Percentiles rank a stretch among this genome's conserved stretches.
Evolutionary conservation across 2,329 filamentous ascomycete species (phyloP).

Genomic region (Aureobasidium uvarum): DNA sequence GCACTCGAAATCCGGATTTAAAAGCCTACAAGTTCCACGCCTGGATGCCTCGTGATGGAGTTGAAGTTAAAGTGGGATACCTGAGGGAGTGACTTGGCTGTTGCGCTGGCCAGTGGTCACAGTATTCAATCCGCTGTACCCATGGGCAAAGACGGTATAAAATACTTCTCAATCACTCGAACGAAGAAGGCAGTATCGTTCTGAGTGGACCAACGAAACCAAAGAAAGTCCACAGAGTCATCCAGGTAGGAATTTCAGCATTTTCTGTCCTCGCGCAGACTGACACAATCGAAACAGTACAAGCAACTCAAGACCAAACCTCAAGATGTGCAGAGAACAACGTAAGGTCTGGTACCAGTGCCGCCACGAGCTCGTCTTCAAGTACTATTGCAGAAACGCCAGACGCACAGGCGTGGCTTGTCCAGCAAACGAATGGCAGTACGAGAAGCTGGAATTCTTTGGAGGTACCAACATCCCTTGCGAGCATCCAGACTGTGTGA

Average conservation of each 20-base stretch:
- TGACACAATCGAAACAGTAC: not conserved
- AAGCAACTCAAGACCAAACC: not conserved
- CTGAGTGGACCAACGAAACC: not conserved
- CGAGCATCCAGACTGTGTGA: slow-evolving; percentile 20
- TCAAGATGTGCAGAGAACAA: slow-evolving; percentile 8
- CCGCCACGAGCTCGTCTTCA: slow-evolving; percentile 6
- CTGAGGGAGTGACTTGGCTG: slow-evolving; percentile 3
- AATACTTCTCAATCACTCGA: not conserved
- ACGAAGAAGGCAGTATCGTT: not conserved
- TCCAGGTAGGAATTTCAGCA: not conserved
- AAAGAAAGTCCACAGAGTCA: not conserved
- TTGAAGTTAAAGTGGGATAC: slow-evolving; percentile 21
- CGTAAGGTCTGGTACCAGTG: slow-evolving; percentile 18
- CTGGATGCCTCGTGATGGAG: slow-evolving; percentile 15
- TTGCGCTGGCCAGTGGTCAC: not conserved
- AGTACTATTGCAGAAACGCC: not conserved
- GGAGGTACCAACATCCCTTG: slow-evolving; percentile 11
- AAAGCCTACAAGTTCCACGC: slow-evolving; percentile 20
- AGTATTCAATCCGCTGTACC: not conserved
- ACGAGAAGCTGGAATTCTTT: slow-evolving; percentile 12
- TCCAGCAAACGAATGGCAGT: slow-evolving; percentile 1
- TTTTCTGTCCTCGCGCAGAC: not conserved
- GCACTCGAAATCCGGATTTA: slow-evolving; percentile 16
- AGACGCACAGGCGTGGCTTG: not conserved
- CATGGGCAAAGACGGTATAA: not conserved